Evolutionary conservation across 2,329 filamentous ascomycete genomes (phyloP), one percentile per base, ranked within the genome.

Genomic region (Herpotrichia juniperi): DNA sequence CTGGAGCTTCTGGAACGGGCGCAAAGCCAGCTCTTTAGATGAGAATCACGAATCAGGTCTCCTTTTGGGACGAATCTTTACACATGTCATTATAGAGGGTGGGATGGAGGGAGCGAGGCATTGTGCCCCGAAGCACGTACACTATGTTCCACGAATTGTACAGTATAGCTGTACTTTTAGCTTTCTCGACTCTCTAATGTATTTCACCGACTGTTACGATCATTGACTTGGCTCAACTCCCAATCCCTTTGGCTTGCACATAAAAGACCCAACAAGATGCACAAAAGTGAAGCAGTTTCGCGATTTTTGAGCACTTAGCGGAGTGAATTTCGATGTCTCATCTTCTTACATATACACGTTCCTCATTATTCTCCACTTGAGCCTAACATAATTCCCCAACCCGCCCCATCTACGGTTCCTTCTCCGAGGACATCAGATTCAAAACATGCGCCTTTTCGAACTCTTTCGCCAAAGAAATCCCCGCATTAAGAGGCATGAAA

Each of bases 271-370:
- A 39, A 11, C 11, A 16, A 25, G 24, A 45, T 7, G 21, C 21
- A n/a, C 34, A 19, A 37, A 21, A n/a, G 37, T 16, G n/a, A 24
- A 24, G 9, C n/a, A n/a, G n/a, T n/a, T 17, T 22, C 10, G 1
- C 5, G 12, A 22, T 39, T 39, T 4, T 14, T 31, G 30, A 19
- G 40, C 56, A 50, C 46, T 30, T 51, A 62, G 57, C 50, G 53
- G 57, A 62, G 51, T 59, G 34, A 53, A 48, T 45, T 56, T 58
- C 46, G 46, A 3, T 46, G 54, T 59, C 63, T 62, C 61, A 68
- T 65, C 57, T 57, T 56, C 59, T 60, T 69, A 69, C 70, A 68
- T 65, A 54, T 71, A 72, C 69, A 61, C 40, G 50, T 59, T 57
- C 54, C 53, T 39, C 40, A 30, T 43, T 48, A 49, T 43, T 17